These are phyloP conservation scores for Pichia sp. DNA, from an alignment of 1,139 yeast species.

Conservation along the genomic window DNA sequence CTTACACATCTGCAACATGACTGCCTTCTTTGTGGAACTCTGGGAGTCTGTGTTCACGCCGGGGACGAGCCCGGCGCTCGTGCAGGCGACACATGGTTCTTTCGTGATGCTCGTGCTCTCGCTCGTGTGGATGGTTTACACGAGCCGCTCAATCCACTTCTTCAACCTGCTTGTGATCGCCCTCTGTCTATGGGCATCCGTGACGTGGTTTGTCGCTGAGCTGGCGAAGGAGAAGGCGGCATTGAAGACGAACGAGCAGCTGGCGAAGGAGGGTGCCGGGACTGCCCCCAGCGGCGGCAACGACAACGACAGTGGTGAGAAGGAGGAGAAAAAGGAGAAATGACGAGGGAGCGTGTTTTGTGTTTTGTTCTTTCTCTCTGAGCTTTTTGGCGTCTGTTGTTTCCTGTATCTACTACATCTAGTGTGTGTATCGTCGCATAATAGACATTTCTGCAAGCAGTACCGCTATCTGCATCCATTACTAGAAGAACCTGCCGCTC, in stretches of 20 bases:
- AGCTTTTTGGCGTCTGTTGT: background rate
- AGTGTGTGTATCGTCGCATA: too few relatives aligned
- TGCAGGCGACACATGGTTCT: slow-evolving; percentile 74
- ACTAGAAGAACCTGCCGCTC: background rate
- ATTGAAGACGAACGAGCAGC: slow-evolving; percentile 40
- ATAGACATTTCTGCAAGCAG: too few relatives aligned
- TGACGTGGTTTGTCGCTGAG: slow-evolving; percentile 85
- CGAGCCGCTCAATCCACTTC: slow-evolving; percentile 74
- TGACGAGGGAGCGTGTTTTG: background rate
- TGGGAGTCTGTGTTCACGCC: slow-evolving; percentile 96
- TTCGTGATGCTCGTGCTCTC: slow-evolving; percentile 53
- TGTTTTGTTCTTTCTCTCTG: too few relatives aligned
- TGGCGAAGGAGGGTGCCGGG: slow-evolving; percentile 20
- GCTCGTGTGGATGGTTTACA: slow-evolving; percentile 52
- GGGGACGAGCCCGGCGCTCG: slow-evolving; percentile 84
- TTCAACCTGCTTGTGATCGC: slow-evolving; percentile 70
- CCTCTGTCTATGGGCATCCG: slow-evolving; percentile 65
- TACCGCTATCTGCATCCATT: too few relatives aligned
- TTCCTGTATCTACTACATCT: too few relatives aligned
- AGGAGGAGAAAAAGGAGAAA: background rate
- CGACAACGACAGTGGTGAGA: background rate
- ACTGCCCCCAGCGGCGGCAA: background rate
- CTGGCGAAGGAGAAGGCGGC: slow-evolving; percentile 47
- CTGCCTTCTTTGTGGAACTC: slow-evolving; percentile 58
- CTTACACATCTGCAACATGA: slow-evolving; percentile 20